Base-by-base conservation (phyloP, 768 basidiomycete species). In the Kwoniella pini region DNA sequence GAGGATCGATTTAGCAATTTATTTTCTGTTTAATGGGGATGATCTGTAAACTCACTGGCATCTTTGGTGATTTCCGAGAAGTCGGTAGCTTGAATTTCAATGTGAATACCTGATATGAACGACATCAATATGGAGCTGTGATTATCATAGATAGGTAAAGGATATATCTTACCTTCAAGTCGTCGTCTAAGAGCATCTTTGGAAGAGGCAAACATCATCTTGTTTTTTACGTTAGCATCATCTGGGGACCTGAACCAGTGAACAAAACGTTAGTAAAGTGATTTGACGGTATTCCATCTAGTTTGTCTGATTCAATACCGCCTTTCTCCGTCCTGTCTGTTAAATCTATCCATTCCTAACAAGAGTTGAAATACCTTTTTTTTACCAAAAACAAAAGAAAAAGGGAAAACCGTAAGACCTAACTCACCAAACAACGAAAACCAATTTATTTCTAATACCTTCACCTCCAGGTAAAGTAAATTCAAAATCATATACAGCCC, bases 121-220 rank as follows among this genome's bases (percentile, higher is more conserved):
- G n/a, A 49, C 5, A 53, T 49, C 19, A 54, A 17, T 19, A 31
- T 10, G n/a, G n/a, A n/a, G n/a, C n/a, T n/a, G n/a, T n/a, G n/a
- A n/a, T n/a, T n/a, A n/a, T n/a, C n/a, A n/a, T n/a, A n/a, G n/a
- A n/a, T n/a, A n/a, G n/a, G n/a, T n/a, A n/a, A n/a, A n/a, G n/a
- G n/a, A n/a, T n/a, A n/a, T n/a, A n/a, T 54, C 71, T 55, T 51
- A 72, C 93, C 95, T 24, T 84, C 84, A 27, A 98, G 83, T 30
- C 84, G 75, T 54, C 83, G 85, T 71, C 85, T 84, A 65, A 99
- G 80, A 4, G 87, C 87, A 26, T 91, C 89, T 75, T 85, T 87
- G 54, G 94, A 97, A 17, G 91, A 87, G 2, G 95, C 88, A 80
- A 85, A 88, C 69, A 96, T 70, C 93, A 97, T 97, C 87, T 94